Evolutionary conservation across 2,329 filamentous ascomycete species (phyloP).

Genomic region (Monilinia polystroma): DNA sequence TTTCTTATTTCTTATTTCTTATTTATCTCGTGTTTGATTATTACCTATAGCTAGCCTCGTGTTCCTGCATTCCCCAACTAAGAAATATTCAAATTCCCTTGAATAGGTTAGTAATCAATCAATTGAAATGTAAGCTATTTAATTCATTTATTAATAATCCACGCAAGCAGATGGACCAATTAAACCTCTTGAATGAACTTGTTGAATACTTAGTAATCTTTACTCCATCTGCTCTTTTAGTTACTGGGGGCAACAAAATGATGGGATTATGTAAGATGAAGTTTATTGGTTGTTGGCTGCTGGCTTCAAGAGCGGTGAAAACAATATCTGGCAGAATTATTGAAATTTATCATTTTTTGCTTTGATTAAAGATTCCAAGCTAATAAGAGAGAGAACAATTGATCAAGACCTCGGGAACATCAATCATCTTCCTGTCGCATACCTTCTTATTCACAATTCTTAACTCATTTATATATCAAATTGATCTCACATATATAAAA

Average conservation of each 20-base stretch:
- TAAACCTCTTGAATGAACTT: too few species aligned
- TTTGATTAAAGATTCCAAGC: too few species aligned
- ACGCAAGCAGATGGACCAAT: too few species aligned
- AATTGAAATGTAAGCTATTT: background rate
- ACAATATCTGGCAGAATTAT: conserved; percentile 11
- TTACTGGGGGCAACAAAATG: background rate
- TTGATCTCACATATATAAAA: background rate
- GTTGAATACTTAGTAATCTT: too few species aligned
- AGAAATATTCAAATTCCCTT: background rate
- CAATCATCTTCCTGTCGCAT: background rate
- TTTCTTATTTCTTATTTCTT: too few species aligned
- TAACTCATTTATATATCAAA: background rate
- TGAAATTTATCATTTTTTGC: conserved; percentile 23
- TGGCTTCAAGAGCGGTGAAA: background rate
- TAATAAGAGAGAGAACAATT: background rate
- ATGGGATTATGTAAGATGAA: background rate
- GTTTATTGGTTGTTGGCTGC: background rate
- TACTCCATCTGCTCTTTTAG: background rate
- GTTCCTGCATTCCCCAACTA: conserved; percentile 22
- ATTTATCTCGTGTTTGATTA: too few species aligned
- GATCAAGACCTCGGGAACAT: background rate
- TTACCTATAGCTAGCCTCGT: background rate
- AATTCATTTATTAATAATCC: background rate
- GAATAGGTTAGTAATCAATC: background rate
- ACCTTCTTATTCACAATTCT: background rate